Evolutionary conservation across 2,329 filamentous ascomycete species (phyloP).

Genomic region (Clarireedia monteithiana): DNA sequence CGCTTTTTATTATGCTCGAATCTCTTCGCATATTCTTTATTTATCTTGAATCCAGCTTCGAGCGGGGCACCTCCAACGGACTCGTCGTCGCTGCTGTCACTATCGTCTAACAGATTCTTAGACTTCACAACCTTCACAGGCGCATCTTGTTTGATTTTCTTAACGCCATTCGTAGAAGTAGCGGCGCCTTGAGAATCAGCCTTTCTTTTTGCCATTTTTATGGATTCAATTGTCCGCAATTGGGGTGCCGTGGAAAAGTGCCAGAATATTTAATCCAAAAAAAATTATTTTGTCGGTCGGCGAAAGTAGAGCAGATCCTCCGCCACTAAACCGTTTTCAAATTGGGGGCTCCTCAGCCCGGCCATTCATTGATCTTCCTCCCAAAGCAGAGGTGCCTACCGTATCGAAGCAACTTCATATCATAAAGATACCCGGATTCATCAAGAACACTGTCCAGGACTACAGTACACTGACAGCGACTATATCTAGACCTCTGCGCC

Average conservation of each 20-base stretch:
- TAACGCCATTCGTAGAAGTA: slow-evolving; percentile 15
- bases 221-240: not conserved
- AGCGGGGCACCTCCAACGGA: slow-evolving; percentile 31
- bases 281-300: slow-evolving; percentile 6
- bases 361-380: slow-evolving; percentile 7
- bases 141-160: slow-evolving; percentile 25
- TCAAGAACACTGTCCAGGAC: not conserved
- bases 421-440: not conserved
- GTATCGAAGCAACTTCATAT: not conserved
- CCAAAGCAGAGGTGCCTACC: slow-evolving; percentile 5
- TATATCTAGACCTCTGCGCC: not conserved
- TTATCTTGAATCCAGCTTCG: slow-evolving; percentile 61
- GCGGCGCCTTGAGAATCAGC: slow-evolving; percentile 21
- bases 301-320: not conserved
- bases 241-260: not conserved
- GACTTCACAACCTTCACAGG: slow-evolving; percentile 10
- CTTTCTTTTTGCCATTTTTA: slow-evolving; percentile 29
- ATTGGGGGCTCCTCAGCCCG: not conserved
- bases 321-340: not conserved
- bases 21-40: slow-evolving; percentile 77
- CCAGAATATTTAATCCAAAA: not conserved
- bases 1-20: slow-evolving; percentile 98
- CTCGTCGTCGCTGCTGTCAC: slow-evolving; percentile 29
- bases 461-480: not conserved
- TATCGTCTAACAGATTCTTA: slow-evolving; percentile 42